Conservation (phyloP, 2,329 filamentous ascomycete genomes). For the Epichloe elymi region DNA sequence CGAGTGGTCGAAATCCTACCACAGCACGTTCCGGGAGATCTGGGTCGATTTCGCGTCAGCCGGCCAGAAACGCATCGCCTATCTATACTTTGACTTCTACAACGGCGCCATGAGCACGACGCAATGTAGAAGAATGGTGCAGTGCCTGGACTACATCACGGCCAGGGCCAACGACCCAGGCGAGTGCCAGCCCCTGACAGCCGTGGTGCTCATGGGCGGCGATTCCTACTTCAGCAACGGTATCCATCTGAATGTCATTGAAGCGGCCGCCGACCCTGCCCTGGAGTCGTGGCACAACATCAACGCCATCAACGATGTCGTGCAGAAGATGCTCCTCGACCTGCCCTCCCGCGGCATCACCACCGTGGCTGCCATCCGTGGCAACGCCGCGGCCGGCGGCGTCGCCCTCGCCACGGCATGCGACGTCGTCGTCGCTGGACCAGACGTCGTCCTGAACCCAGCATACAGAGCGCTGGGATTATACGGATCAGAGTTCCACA, state of each 20-base stretch:
- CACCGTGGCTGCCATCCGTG: conserved; percentile 25
- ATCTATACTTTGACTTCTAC: conserved; percentile 29
- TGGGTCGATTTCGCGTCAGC: conserved; percentile 22
- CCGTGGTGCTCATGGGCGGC: conserved; percentile 25
- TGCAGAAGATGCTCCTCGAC: conserved; percentile 23
- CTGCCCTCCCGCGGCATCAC: conserved; percentile 21
- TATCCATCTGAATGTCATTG: conserved; percentile 30
- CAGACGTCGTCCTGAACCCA: conserved; percentile 26
- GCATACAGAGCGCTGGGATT: conserved; percentile 25
- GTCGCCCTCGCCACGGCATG: conserved; percentile 27
- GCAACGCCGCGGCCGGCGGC: conserved; percentile 29
- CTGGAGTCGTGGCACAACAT: conserved; percentile 30
- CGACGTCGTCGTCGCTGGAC: conserved; percentile 23
- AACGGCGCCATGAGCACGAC: conserved; percentile 29
- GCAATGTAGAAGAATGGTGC: conserved; percentile 23
- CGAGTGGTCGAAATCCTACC: conserved; percentile 17
- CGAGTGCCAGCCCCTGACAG: conserved; percentile 15
- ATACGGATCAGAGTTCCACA: conserved; percentile 28
- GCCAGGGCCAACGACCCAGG: conserved; percentile 8
- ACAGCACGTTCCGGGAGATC: conserved; percentile 25
- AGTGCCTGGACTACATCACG: conserved; percentile 22
- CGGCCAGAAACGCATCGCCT: conserved; percentile 17
- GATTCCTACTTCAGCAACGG: conserved; percentile 28
- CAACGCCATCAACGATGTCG: conserved; percentile 29
- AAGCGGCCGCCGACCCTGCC: conserved; percentile 22